Evolutionary conservation across 257 asterid species (phyloP), one percentile per base, ranked within the genome.

Genomic region (Solanum gandarillasii): DNA sequence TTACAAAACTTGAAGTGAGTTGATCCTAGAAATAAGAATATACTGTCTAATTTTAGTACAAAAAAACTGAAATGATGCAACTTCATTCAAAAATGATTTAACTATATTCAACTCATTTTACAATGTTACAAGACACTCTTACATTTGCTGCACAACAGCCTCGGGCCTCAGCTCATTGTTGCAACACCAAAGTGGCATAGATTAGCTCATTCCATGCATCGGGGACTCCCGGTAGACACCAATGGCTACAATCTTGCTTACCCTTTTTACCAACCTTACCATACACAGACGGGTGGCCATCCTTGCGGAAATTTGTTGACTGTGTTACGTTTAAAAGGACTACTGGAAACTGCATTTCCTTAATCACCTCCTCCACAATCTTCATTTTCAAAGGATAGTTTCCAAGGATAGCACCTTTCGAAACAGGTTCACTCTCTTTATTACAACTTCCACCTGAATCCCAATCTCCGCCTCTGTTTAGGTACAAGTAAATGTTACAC

Each of bases 171-270:
- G 88, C 85, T 34, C 87, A 75, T 84, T 91, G 91, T 86, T 86
- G 78, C 43, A 91, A 89, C 76, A 96, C 92, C 90, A 97, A 81
- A 32, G 94, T 92, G 74, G 98, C 90, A 76, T 96, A 97, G 86
- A 97, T 94, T 10, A 97, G 96, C 94, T 97, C 99, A 83, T 97
- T 97, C 99, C 99, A 97, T 9, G 97, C 93, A 88, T 97, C 99
- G 10, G 99, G 99, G 71, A 96, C 98, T 1, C 99, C 99, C 0
- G 99, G 99, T 75, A 97, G 98, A 86, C 99, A 97, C 99, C 99
- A 97, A 65, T 97, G 99, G 92, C 99, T 97, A 88, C 99, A 97
- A 89, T 96, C 99, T 93, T 97, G 99, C 76, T 92, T 91, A 87
- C 93, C 95, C 90, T 92, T 96, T 90, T 25, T 92, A 25, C 91